phyloP scores from a whole-genome alignment of 352 stramenopile species.

The Phytophthora tentaculata region DNA sequence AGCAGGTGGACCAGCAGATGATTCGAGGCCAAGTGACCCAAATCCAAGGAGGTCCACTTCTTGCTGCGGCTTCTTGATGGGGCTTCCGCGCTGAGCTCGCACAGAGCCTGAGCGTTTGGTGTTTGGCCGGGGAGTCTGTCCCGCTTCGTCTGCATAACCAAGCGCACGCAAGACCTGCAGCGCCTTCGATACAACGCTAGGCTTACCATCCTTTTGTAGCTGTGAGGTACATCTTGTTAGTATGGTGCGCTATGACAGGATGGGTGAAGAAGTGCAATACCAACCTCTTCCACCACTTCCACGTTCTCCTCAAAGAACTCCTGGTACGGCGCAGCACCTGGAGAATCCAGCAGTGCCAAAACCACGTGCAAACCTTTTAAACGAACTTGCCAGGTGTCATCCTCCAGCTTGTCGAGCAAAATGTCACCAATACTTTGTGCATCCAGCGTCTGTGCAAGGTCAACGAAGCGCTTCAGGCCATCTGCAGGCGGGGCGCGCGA shows the following conservation, averaged over 20 bases:
- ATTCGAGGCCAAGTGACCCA: slow-evolving; percentile 58
- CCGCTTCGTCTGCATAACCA: slow-evolving; percentile 62
- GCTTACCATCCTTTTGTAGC: slow-evolving; percentile 77
- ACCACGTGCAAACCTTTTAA: slow-evolving; percentile 88
- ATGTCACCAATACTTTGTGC: slow-evolving; percentile 87
- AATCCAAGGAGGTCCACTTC: slow-evolving; percentile 87
- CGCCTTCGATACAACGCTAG: slow-evolving; percentile 79
- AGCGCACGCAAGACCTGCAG: slow-evolving; percentile 72
- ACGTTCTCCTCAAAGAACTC: slow-evolving; percentile 88
- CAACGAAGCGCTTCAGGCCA: slow-evolving; percentile 83
- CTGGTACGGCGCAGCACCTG: slow-evolving; percentile 66
- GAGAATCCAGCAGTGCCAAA: slow-evolving; percentile 75
- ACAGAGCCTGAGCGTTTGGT: slow-evolving; percentile 13
- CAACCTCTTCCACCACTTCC: slow-evolving; percentile 79
- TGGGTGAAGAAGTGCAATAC: slow-evolving; percentile 1
- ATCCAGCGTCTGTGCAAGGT: slow-evolving; percentile 87
- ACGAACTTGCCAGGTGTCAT: slow-evolving; percentile 81
- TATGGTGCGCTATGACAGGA: background rate
- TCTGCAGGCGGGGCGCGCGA: slow-evolving; percentile 78
- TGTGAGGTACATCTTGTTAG: slow-evolving; percentile 24
- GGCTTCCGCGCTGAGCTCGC: slow-evolving; percentile 28
- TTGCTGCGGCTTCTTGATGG: slow-evolving; percentile 31
- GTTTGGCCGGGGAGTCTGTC: slow-evolving; percentile 16
- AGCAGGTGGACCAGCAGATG: slow-evolving; percentile 23
- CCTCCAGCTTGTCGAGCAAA: slow-evolving; percentile 87